A percentile compares a stretch with the other conserved stretches of the same genome.
These are phyloP conservation scores for Volutella citrinella DNA, from an alignment of 2,329 filamentous ascomycete genomes.

Conservation along the genomic window DNA sequence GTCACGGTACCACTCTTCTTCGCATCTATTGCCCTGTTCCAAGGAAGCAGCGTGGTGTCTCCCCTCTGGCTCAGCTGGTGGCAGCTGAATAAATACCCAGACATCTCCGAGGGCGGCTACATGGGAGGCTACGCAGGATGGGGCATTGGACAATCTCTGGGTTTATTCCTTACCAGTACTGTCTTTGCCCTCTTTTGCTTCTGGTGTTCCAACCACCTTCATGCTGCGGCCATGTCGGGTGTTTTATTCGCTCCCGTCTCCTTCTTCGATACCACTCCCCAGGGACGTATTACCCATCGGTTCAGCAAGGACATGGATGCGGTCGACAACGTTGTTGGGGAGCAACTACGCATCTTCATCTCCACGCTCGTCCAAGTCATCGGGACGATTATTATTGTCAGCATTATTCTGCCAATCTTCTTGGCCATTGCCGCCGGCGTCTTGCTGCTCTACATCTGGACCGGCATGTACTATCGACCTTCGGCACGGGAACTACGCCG, in stretches of 20 bases:
- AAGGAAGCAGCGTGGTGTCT: slow-evolving; percentile 61
- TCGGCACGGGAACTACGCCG: slow-evolving; percentile 87
- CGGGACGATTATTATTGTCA: slow-evolving; percentile 67
- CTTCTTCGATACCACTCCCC: slow-evolving; percentile 87
- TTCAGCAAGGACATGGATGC: slow-evolving; percentile 91
- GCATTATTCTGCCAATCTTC: slow-evolving; percentile 77
- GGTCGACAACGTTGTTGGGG: slow-evolving; percentile 76
- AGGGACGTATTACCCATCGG: slow-evolving; percentile 88
- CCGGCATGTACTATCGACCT: slow-evolving; percentile 75
- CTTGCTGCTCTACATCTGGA: slow-evolving; percentile 51
- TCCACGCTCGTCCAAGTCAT: slow-evolving; percentile 76
- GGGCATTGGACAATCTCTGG: slow-evolving; percentile 50
- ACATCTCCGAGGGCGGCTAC: slow-evolving; percentile 30
- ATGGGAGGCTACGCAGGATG: slow-evolving; percentile 62
- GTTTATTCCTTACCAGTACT: slow-evolving; percentile 61
- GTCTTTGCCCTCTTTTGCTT: slow-evolving; percentile 43
- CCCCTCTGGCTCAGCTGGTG: slow-evolving; percentile 59
- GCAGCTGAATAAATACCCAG: slow-evolving; percentile 53
- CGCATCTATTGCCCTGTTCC: slow-evolving; percentile 50
- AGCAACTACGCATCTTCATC: slow-evolving; percentile 50
- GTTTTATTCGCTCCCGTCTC: slow-evolving; percentile 35
- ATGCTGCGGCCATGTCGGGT: slow-evolving; percentile 10
- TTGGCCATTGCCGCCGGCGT: slow-evolving; percentile 77
- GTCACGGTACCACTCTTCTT: slow-evolving; percentile 53
- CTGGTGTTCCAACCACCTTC: slow-evolving; percentile 46